Conservation (phyloP, 768 basidiomycete species). For the Phanerochaete sordida region DNA sequence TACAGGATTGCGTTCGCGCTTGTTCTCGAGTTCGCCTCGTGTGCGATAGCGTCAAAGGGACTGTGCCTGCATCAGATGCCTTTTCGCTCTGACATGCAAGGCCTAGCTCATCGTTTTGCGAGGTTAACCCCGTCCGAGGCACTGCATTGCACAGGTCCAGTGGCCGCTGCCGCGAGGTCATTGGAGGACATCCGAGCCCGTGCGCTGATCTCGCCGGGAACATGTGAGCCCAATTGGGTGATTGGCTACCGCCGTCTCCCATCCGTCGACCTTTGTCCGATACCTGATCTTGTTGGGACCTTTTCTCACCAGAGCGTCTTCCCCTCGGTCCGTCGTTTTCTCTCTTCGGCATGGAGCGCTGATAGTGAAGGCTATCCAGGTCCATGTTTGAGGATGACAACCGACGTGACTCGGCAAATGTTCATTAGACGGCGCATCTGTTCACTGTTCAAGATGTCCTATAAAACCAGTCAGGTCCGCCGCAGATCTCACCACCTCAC, state of each 20-base stretch:
- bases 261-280: conserved; percentile 13
- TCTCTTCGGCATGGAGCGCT: conserved; percentile 9
- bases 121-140: conserved; percentile 8
- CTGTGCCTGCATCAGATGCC: conserved; percentile 13
- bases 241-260: conserved; percentile 14
- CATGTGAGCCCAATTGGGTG: conserved; percentile 1
- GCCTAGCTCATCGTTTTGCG: neutral
- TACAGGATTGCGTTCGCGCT: neutral
- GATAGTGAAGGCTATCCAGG: conserved; percentile 16
- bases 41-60: neutral
- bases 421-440: neutral
- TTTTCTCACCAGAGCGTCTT: conserved; percentile 1
- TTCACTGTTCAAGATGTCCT: neutral
- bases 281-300: neutral
- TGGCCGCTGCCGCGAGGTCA: conserved; percentile 4
- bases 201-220: conserved; percentile 9
- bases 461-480: conserved; percentile 13
- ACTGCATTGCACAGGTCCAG: conserved; percentile 11
- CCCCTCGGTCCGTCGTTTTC: conserved; percentile 11
- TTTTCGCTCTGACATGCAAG: neutral
- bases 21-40: conserved; percentile 1
- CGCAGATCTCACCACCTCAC: conserved; percentile 5
- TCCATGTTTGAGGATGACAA: conserved; percentile 19
- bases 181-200: conserved; percentile 4
- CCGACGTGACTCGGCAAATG: conserved; percentile 12